phyloP scores from a whole-genome alignment of 148 eudicot species.

The Vaccinium vitisidaea region DNA sequence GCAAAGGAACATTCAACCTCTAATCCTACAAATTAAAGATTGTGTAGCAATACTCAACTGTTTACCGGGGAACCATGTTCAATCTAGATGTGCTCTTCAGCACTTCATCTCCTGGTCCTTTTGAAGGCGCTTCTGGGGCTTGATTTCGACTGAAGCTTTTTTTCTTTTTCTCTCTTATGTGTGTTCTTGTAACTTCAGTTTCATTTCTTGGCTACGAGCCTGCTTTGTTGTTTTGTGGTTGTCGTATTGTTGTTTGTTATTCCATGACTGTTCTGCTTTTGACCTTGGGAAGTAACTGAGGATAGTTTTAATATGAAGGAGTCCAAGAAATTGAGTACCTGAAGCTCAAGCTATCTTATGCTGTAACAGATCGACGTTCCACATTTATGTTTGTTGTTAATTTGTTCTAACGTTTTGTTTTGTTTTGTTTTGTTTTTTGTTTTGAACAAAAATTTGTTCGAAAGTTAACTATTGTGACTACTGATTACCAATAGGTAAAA shows the following conservation, averaged over 20 bases:
- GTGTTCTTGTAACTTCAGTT: not conserved
- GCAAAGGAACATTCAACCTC: not conserved
- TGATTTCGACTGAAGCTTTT: not conserved
- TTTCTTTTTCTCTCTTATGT: no score
- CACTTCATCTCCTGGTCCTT: not conserved
- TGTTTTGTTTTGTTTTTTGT: no score
- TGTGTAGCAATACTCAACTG: not conserved
- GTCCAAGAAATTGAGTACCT: not conserved
- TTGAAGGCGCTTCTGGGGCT: not conserved
- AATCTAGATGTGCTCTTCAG: not conserved
- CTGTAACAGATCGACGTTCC: no score
- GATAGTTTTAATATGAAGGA: no score
- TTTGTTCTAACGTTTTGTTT: no score
- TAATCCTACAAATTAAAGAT: not conserved
- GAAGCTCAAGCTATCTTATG: not conserved
- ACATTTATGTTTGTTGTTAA: no score
- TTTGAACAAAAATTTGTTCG: not conserved
- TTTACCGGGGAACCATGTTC: not conserved
- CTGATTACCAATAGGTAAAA: no score
- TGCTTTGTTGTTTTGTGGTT: not conserved
- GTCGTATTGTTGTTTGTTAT: not conserved
- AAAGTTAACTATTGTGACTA: not conserved
- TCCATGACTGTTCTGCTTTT: not conserved
- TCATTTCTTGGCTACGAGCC: not conserved
- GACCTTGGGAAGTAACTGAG: not conserved